Conservation (phyloP, 257 asterid species). For the Solanum rostratum region DNA sequence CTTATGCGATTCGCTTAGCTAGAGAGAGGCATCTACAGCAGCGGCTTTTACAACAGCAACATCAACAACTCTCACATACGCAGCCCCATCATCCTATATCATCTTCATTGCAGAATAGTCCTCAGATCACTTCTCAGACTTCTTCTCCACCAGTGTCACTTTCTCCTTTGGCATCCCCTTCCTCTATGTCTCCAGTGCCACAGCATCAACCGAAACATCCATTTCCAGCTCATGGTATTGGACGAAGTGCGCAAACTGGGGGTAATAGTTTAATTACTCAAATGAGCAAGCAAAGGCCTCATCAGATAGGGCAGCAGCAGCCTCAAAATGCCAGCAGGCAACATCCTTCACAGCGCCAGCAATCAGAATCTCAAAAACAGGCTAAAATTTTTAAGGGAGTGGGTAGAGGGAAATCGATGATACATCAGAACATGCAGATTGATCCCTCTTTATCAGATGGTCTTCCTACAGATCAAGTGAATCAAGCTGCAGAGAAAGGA, state of each 20-base stretch:
- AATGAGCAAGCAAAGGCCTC: conserved; percentile 34
- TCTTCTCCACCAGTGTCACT: conserved; percentile 39
- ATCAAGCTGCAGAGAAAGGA: conserved; percentile 36
- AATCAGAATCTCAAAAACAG: conserved; percentile 50
- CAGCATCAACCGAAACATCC: conserved; percentile 67
- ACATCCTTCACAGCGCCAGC: conserved; percentile 54
- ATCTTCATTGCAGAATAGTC: conserved; percentile 44
- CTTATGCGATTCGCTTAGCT: conserved; percentile 59
- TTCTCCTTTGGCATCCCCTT: conserved; percentile 36
- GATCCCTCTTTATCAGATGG: conserved; percentile 52
- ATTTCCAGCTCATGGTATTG: conserved; percentile 44
- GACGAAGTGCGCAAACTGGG: conserved; percentile 41
- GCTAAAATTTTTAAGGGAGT: conserved; percentile 60
- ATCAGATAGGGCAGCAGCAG: conserved; percentile 7
- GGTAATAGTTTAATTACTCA: conserved; percentile 42
- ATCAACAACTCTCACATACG: conserved; percentile 36
- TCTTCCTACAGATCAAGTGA: conserved; percentile 36
- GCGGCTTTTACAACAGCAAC: conserved; percentile 44
- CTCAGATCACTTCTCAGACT: conserved; percentile 44
- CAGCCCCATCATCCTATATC: conserved; percentile 53
- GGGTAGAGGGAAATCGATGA: conserved; percentile 50
- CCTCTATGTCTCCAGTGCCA: conserved; percentile 45
- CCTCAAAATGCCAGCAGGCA: conserved; percentile 10
- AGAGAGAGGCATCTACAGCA: conserved; percentile 74
- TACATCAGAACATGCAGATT: conserved; percentile 39